Conservation (phyloP, 768 basidiomycete species). For the Cantharellus anzutake region DNA sequence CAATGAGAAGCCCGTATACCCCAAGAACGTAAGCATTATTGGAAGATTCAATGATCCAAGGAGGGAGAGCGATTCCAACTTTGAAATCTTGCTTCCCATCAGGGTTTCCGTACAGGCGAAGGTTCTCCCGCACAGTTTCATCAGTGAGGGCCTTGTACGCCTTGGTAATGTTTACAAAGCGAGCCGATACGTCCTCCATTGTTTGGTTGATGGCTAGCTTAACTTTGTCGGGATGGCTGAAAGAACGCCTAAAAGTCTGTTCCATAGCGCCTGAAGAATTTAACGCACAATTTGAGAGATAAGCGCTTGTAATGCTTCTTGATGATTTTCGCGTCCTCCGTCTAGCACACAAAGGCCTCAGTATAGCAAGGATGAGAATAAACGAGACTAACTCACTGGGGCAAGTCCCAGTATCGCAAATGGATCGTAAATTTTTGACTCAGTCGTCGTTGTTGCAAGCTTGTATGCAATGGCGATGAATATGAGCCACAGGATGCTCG, state of each 20-base stretch:
- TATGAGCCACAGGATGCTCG: constrained; percentile 47
- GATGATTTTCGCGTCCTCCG: constrained; percentile 68
- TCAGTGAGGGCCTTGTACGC: constrained; percentile 97
- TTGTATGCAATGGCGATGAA: constrained; percentile 52
- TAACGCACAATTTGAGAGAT: constrained; percentile 59
- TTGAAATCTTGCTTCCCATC: constrained; percentile 91
- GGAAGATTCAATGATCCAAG: constrained; percentile 81
- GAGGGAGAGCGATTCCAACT: constrained; percentile 87
- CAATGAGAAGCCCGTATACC: constrained; percentile 73
- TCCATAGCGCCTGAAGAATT: neutral
- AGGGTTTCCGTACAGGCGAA: constrained; percentile 77
- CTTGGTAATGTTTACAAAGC: constrained; percentile 87
- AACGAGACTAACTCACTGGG: constrained; percentile 26
- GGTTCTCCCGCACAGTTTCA: constrained; percentile 78
- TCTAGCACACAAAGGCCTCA: constrained; percentile 21
- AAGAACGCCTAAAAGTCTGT: neutral
- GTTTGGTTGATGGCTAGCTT: constrained; percentile 67
- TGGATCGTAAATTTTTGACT: constrained; percentile 68
- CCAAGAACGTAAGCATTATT: constrained; percentile 87
- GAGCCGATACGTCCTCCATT: constrained; percentile 62
- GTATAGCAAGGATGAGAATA: neutral
- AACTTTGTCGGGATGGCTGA: constrained; percentile 94
- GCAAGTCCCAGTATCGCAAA: constrained; percentile 80
- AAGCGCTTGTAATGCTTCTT: constrained; percentile 91
- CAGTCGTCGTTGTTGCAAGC: constrained; percentile 30